A percentile compares a stretch with the other conserved stretches of the same genome.
Conservation (phyloP, 169 alveolate genomes). For the Cystoisospora suis region DNA sequence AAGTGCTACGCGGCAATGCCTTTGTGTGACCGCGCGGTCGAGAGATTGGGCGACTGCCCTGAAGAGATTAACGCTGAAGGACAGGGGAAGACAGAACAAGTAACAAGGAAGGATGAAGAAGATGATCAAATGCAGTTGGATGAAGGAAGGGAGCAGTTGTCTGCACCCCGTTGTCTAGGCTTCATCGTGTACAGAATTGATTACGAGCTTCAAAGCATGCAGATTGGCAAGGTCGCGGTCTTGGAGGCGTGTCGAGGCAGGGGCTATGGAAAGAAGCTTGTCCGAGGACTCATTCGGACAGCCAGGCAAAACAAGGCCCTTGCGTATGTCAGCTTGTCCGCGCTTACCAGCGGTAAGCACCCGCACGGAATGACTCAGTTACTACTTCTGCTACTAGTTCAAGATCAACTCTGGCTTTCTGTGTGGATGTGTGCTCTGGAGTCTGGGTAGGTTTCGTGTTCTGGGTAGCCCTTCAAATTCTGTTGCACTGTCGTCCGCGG, state of each 20-base stretch:
- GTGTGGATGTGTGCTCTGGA: neutral
- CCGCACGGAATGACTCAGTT: neutral
- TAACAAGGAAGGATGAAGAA: neutral
- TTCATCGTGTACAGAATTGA: slow-evolving; percentile 28
- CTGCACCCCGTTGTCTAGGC: neutral
- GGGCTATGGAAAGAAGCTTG: slow-evolving; percentile 31
- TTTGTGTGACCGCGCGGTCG: too few species aligned
- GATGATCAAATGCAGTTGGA: neutral
- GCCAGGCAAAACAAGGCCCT: neutral
- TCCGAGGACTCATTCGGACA: neutral
- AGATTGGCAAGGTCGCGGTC: slow-evolving; percentile 25
- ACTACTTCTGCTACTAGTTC: neutral
- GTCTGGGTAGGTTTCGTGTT: too few species aligned
- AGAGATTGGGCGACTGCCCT: too few species aligned
- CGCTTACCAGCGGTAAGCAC: neutral
- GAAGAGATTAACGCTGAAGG: too few species aligned
- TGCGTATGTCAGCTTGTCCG: neutral
- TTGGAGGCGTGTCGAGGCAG: slow-evolving; percentile 15
- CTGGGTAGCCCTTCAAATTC: too few species aligned
- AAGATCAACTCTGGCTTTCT: neutral
- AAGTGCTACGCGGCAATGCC: too few species aligned
- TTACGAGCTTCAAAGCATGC: neutral
- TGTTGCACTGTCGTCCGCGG: too few species aligned
- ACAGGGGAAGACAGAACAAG: neutral
- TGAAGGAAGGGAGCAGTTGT: neutral